These are phyloP conservation scores for Talaromyces sp. DNA, from an alignment of 2,329 filamentous ascomycete genomes.

Conservation along the genomic window DNA sequence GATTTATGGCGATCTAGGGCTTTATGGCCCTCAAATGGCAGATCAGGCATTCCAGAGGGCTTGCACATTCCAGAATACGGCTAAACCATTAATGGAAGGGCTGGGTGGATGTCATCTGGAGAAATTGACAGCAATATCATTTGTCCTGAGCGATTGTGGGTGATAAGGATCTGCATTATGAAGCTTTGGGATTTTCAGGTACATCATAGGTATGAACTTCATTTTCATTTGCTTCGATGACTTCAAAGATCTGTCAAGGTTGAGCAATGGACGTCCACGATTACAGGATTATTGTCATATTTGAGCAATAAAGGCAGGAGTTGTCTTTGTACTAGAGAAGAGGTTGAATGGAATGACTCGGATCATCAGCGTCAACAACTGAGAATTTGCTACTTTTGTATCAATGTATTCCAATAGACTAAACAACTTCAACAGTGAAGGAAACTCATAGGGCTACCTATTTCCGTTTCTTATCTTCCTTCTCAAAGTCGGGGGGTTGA, in stretches of 20 bases:
- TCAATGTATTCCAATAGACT: too few relatives aligned
- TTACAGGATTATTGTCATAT: too few relatives aligned
- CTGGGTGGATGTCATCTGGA: conserved; percentile 1
- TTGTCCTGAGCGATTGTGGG: conserved; percentile 2
- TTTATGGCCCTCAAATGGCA: conserved; percentile 1
- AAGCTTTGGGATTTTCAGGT: too few relatives aligned
- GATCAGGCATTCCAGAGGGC: conserved; percentile 15
- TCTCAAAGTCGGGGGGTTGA: conserved; percentile 2
- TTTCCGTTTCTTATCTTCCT: conserved; percentile 19
- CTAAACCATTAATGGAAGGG: conserved; percentile 13
- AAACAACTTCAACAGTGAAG: background rate
- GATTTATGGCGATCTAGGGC: conserved; percentile 17
- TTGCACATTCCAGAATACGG: conserved; percentile 22
- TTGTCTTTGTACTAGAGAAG: too few relatives aligned
- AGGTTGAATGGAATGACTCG: too few relatives aligned
- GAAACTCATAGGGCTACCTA: background rate
- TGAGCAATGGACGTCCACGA: too few relatives aligned
- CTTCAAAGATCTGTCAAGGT: too few relatives aligned
- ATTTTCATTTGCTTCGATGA: background rate
- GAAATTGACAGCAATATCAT: conserved; percentile 2
- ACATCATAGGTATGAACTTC: too few relatives aligned
- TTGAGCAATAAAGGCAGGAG: too few relatives aligned
- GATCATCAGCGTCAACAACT: too few relatives aligned
- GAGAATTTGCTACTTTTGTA: too few relatives aligned
- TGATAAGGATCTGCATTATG: conserved; percentile 2